Conservation (phyloP, 2,329 filamentous ascomycete species). For the Immersiporthe knoxdaviesiana region DNA sequence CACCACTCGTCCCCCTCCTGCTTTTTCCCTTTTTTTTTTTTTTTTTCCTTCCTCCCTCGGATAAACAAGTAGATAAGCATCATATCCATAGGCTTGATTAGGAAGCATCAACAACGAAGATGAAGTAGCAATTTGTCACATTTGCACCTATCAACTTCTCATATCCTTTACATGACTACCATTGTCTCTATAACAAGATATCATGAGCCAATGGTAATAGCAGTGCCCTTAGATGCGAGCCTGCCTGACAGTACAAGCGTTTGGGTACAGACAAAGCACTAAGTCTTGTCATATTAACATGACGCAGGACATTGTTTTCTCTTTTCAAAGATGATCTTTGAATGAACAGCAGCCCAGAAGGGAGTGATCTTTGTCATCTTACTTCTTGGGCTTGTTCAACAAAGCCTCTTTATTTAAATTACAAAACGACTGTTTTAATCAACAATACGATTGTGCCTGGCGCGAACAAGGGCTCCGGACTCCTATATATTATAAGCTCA, state of each 20-base stretch:
- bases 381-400: not conserved
- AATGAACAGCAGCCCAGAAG: too few species aligned
- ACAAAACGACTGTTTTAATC: not conserved
- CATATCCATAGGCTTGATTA: not conserved
- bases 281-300: too few species aligned
- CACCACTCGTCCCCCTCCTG: too few species aligned
- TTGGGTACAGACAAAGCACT: not conserved
- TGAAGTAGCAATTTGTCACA: not conserved
- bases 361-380: not conserved
- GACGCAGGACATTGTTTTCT: not conserved
- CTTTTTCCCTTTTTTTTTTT: not conserved
- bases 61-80: not conserved
- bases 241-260: not conserved
- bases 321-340: not conserved
- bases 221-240: too few species aligned
- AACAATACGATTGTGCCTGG: not conserved
- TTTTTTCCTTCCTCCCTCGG: not conserved
- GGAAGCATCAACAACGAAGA: not conserved
- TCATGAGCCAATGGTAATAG: too few species aligned
- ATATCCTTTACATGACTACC: too few species aligned
- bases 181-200: too few species aligned
- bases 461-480: not conserved
- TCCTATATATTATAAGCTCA: not conserved
- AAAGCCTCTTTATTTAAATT: not conserved
- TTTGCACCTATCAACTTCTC: too few species aligned